phyloP scores from a whole-genome alignment of 345 rosid species.

The Microthlaspi erraticum region DNA sequence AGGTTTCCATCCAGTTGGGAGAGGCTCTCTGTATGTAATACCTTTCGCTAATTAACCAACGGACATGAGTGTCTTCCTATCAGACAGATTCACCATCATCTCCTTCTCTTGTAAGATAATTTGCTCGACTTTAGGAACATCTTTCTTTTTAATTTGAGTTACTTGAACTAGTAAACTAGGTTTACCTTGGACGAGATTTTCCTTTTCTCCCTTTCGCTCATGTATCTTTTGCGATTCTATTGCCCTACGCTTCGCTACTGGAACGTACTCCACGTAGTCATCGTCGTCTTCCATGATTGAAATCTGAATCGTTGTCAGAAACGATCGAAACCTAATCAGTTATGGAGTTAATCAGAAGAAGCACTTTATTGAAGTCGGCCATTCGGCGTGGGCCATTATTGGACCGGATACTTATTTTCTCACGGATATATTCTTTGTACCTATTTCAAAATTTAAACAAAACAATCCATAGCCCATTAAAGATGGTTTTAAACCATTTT shows the following conservation, averaged over 20 bases:
- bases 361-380: no score
- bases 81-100: constrained; percentile 73
- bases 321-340: no score
- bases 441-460: no score
- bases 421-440: no score
- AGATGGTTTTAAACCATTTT: no score
- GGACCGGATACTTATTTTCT: no score
- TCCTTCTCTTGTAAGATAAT: constrained; percentile 77
- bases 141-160: no score
- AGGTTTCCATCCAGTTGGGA: constrained; percentile 80
- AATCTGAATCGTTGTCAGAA: no score
- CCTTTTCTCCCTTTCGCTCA: constrained; percentile 64
- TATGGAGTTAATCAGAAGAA: no score
- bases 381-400: no score
- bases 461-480: no score
- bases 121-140: constrained; percentile 44
- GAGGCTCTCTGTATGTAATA: constrained; percentile 66
- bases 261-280: constrained; percentile 69
- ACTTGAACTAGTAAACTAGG: constrained; percentile 62
- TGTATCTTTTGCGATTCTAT: constrained; percentile 69
- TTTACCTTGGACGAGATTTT: constrained; percentile 61
- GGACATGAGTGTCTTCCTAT: constrained; percentile 63
- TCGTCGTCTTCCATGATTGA: constrained; percentile 61
- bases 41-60: constrained; percentile 48
- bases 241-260: constrained; percentile 72